These are phyloP conservation scores for Epichloe glyceriae DNA, from an alignment of 2,329 filamentous ascomycete genomes.

Conservation along the genomic window DNA sequence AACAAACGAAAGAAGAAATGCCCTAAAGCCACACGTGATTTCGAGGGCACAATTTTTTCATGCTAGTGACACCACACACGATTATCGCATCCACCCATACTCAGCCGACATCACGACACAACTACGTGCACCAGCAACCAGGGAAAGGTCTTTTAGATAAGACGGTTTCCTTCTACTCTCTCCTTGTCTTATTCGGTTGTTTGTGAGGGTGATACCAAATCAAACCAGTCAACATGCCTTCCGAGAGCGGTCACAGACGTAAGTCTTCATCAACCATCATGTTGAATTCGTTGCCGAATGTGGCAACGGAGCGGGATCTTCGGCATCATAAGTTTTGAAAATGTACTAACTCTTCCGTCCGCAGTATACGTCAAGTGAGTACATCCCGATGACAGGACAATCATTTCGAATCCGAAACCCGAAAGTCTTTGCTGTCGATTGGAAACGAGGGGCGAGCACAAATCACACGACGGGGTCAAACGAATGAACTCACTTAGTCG, in stretches of 20 bases:
- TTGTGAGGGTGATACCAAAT: conserved; percentile 32
- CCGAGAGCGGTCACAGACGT: conserved; percentile 81
- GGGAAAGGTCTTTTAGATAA: conserved; percentile 34
- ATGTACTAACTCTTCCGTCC: background rate
- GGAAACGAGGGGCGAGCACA: background rate
- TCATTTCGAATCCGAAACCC: background rate
- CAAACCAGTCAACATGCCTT: conserved; percentile 64
- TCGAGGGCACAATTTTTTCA: conserved; percentile 23
- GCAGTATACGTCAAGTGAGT: conserved; percentile 86
- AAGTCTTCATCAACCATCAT: conserved; percentile 32
- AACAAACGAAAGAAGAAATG: conserved; percentile 3
- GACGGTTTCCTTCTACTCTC: conserved; percentile 27
- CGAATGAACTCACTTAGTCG: background rate
- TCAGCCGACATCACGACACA: conserved; percentile 26
- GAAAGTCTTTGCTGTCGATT: background rate
- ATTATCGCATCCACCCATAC: conserved; percentile 22
- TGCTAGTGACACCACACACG: conserved; percentile 21
- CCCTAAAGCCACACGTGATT: conserved; percentile 24
- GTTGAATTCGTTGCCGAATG: background rate
- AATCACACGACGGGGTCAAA: background rate
- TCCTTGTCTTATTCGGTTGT: conserved; percentile 29
- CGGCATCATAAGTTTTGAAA: conserved; percentile 21
- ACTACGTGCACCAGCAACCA: conserved; percentile 28
- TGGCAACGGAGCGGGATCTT: background rate
- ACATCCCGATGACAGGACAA: conserved; percentile 5